Evolutionary conservation across 2,329 filamentous ascomycete species (phyloP).

Genomic region (Aquanectria penicillioides): DNA sequence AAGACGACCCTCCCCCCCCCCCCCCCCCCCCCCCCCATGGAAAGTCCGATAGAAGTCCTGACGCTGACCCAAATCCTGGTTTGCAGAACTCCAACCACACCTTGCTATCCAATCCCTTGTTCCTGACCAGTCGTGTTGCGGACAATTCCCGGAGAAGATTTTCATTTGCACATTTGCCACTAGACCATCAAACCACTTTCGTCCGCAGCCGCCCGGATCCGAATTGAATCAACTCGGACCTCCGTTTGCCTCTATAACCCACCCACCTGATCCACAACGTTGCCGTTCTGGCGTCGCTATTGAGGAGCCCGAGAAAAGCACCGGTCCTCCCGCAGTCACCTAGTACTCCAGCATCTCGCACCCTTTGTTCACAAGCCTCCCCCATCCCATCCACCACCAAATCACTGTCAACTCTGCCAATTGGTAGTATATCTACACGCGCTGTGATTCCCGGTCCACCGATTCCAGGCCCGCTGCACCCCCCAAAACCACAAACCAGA

Average conservation of each 20-base stretch:
- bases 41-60: constrained; percentile 7
- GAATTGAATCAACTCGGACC: constrained; percentile 29
- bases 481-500: constrained; percentile 1
- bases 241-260: constrained; percentile 18
- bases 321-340: constrained; percentile 34
- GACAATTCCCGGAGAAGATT: no score
- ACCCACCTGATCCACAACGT: background rate
- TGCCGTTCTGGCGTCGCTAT: constrained; percentile 43
- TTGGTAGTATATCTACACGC: constrained; percentile 16
- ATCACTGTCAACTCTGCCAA: constrained; percentile 4
- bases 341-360: constrained; percentile 14
- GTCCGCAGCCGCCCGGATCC: constrained; percentile 34
- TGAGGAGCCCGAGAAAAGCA: constrained; percentile 39
- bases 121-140: constrained; percentile 17
- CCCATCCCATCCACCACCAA: constrained; percentile 1
- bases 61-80: constrained; percentile 21
- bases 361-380: background rate
- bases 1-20: background rate
- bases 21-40: background rate
- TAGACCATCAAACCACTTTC: background rate
- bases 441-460: constrained; percentile 8
- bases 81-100: constrained; percentile 28
- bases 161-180: constrained; percentile 42
- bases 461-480: constrained; percentile 5
- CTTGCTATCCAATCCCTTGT: constrained; percentile 13